Evolutionary conservation across 2,329 filamentous ascomycete species (phyloP), one percentile per base, ranked within the genome.

Genomic region (Coniella vitis): DNA sequence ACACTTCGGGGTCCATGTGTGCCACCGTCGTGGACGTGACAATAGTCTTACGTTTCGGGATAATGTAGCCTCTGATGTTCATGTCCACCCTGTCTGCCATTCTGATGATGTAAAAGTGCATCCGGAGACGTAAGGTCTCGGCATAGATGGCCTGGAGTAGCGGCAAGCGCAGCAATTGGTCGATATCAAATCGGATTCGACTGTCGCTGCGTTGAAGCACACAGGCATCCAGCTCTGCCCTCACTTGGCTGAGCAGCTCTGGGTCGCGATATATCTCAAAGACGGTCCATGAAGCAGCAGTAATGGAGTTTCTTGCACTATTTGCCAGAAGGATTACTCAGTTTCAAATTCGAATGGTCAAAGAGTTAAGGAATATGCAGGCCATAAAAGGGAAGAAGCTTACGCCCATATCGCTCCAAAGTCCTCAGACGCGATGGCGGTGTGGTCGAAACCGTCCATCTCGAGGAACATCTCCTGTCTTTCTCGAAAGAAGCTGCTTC

Each of bases 91-190:
- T 53, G 17, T 60, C 58, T 5, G 56, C 45, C 56, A 61, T 60
- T 31, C 59, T 53, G 37, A 63, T 57, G 20, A 62, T 55, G 45
- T 62, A 63, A 21, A 61, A 61, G 49, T 63, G 55, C 56, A 60
- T 61, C n/a, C 59, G 45, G 2, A 61, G 59, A 9, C 61, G 57
- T 14, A 61, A 44, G 0, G 57, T 61, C 55, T 62, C 60, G 13
- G 61, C 60, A 45, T 62, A 61, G 13, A 58, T 52, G 19, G 59
- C 60, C 47, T 59, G 59, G 4, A 63, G 55, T 7, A 58, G 5
- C 14, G 60, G 60, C 17, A 56, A 42, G 31, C 47, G 57, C 39
- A 61, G 51, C 17, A 62, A n/a, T 4, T 29, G 14, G 16, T 51
- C 39, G 19, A 51, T 4, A 9, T 51, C 16, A 16, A 51, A 51